These are phyloP conservation scores for Arthroderma uncinatum DNA, from an alignment of 2,329 filamentous ascomycete species.

Conservation along the genomic window DNA sequence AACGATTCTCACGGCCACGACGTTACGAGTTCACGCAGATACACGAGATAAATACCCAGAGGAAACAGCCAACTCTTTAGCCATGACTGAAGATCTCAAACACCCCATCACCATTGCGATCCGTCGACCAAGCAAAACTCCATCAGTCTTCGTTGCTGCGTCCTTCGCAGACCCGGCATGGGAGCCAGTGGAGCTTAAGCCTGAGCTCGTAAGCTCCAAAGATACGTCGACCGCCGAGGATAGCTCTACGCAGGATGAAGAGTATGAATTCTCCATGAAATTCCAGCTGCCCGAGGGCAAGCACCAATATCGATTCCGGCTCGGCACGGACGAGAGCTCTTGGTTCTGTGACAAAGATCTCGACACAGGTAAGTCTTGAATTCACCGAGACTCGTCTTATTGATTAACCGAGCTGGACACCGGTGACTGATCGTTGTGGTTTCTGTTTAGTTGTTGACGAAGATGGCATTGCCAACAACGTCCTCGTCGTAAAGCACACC, in stretches of 20 bases:
- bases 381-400: background rate
- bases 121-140: constrained; percentile 19
- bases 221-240: constrained; percentile 8
- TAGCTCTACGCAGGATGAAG: constrained; percentile 11
- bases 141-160: constrained; percentile 20
- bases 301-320: constrained; percentile 22
- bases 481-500: constrained; percentile 9
- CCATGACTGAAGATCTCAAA: background rate
- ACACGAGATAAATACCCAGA: background rate
- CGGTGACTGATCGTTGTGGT: background rate
- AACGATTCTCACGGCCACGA: background rate
- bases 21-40: constrained; percentile 5
- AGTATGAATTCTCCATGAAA: constrained; percentile 13
- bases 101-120: constrained; percentile 21
- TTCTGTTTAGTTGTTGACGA: constrained; percentile 17
- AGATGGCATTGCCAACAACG: constrained; percentile 19
- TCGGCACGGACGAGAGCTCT: constrained; percentile 15
- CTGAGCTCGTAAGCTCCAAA: constrained; percentile 14
- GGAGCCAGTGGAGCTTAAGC: constrained; percentile 20
- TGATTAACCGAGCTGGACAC: background rate
- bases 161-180: constrained; percentile 23
- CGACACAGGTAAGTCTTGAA: constrained; percentile 19
- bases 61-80: constrained; percentile 2
- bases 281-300: constrained; percentile 17
- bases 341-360: constrained; percentile 22